Evolutionary conservation across 2,329 filamentous ascomycete species (phyloP), one percentile per base, ranked within the genome.

Genomic region (Coleophoma crateriformis): DNA sequence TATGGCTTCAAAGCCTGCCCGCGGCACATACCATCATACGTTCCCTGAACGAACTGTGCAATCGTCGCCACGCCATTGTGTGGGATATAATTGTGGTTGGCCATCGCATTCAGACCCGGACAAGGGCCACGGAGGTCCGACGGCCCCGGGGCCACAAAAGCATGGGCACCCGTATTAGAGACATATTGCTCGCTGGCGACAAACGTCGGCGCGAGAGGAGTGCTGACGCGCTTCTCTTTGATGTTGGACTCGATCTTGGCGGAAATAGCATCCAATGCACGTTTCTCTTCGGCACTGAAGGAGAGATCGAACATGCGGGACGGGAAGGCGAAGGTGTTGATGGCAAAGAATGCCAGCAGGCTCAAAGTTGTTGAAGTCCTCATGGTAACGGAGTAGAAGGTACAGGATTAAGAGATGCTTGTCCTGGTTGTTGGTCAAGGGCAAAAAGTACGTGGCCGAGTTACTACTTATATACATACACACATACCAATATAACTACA

Each of bases 11-110:
- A 7, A 3, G 5, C 6, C 27, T 2, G 3, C 5, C 8, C 2
- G 27, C 27, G 5, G 27, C 27, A 27, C 27, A 27, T 27, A 57
- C 59, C 57, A 34, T 60, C 57, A 46, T 54, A 60, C 4, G 56
- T 59, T 8, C 66, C 67, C 11, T 60, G 45, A 40, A 70, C 62
- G 10, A 67, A 67, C 37, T 63, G 50, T 17, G 47, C 37, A n/a
- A 63, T 51, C 2, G 55, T 62, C n/a, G 56, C 58, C 33, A 71
- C 62, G 32, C 70, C 69, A 50, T 67, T 67, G 27, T 65, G 67
- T 6, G 68, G 66, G 15, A 71, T 68, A 45, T 71, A 71, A 11
- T 60, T 64, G 56, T 72, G 69, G 46, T 72, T 71, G 41, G 69
- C 69, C 45, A 71, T 57, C 3, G 70, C 69, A 54, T 72, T 72